Percentiles rank a stretch among this genome's conserved stretches.
These are phyloP conservation scores for Podaxis sp. DNA, from an alignment of 768 basidiomycete species.

Conservation along the genomic window DNA sequence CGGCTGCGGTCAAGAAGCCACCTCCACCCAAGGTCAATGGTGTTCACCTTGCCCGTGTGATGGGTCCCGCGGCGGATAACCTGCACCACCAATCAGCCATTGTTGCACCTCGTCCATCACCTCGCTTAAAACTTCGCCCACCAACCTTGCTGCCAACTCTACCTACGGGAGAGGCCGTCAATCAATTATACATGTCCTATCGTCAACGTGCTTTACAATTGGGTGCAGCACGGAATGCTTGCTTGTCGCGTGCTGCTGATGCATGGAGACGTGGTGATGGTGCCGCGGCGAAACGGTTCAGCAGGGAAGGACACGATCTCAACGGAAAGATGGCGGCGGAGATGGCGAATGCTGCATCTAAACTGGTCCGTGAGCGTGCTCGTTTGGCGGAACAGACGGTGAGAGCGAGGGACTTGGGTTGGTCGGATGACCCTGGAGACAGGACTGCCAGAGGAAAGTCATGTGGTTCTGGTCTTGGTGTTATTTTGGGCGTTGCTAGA, in stretches of 20 bases:
- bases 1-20: conserved; percentile 84
- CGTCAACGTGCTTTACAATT: conserved; percentile 87
- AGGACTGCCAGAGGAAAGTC: conserved; percentile 68
- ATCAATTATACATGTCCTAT: conserved; percentile 83
- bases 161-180: conserved; percentile 79
- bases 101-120: conserved; percentile 78
- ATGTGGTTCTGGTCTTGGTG: conserved; percentile 81
- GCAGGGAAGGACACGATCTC: conserved; percentile 89
- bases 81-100: conserved; percentile 66
- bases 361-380: conserved; percentile 81
- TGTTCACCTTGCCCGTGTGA: conserved; percentile 49
- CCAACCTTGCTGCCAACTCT: conserved; percentile 87
- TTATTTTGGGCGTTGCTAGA: conserved; percentile 82
- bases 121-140: conserved; percentile 79
- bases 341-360: conserved; percentile 81
- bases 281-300: conserved; percentile 92
- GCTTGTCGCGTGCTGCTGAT: conserved; percentile 91
- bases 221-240: conserved; percentile 91
- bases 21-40: conserved; percentile 38
- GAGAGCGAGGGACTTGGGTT: conserved; percentile 60
- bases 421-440: conserved; percentile 86
- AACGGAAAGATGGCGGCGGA: conserved; percentile 90
- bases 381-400: conserved; percentile 76
- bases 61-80: conserved; percentile 60
- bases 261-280: conserved; percentile 96